Conservation (phyloP, 1,139 yeast species). For the Saccharomycopsis hybrid region DNA sequence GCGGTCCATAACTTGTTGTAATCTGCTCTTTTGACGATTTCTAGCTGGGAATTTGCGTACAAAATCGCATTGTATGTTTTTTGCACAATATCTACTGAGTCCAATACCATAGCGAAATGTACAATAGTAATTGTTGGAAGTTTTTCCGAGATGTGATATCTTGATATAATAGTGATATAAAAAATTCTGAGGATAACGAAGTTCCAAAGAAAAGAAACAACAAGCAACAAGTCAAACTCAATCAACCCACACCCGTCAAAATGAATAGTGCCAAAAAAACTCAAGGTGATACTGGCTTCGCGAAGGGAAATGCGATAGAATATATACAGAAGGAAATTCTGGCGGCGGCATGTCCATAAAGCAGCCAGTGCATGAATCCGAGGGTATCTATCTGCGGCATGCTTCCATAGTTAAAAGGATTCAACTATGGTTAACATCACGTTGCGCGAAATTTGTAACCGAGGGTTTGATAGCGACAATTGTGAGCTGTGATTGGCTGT, state of each 20-base stretch:
- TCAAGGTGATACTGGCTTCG: no score
- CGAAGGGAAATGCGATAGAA: no score
- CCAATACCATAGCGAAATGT: background rate
- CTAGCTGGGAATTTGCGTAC: background rate
- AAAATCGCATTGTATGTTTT: background rate
- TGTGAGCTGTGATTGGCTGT: background rate
- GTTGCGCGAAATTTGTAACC: no score
- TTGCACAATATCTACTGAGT: background rate
- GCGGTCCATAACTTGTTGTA: constrained; percentile 22
- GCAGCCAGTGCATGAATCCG: background rate
- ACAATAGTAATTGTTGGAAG: background rate
- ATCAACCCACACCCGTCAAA: no score
- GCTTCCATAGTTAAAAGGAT: background rate
- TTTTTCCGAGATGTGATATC: background rate
- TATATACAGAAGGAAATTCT: no score
- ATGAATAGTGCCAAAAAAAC: no score
- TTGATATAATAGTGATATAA: background rate
- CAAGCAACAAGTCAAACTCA: background rate
- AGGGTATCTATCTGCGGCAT: background rate
- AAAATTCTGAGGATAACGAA: background rate
- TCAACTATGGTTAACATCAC: no score
- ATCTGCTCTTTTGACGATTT: background rate
- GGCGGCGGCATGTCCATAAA: background rate
- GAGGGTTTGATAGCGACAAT: no score
- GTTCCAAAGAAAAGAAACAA: background rate